A percentile compares a stretch with the other conserved stretches of the same genome.
Conservation (phyloP, 169 alveolate species). For the Plasmodium gallinaceum region DNA sequence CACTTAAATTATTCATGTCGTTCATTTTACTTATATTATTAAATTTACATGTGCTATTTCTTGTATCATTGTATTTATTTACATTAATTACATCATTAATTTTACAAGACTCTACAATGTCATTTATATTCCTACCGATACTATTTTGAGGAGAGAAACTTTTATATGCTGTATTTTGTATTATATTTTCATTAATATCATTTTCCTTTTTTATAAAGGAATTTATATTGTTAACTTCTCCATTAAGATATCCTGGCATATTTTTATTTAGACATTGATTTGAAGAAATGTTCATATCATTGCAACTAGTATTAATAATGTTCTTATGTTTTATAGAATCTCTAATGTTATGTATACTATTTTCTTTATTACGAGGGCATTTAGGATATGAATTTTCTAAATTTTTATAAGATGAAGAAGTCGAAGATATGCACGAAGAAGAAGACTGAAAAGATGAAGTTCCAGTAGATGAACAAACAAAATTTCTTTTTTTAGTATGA, state of each 20-base stretch:
- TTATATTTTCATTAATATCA: not conserved
- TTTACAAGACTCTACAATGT: not conserved
- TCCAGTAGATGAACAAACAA: conserved; percentile 29
- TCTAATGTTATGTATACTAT: not conserved
- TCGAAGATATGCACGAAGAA: conserved; percentile 58
- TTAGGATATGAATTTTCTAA: conserved; percentile 33
- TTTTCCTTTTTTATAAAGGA: not conserved
- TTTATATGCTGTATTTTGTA: not conserved
- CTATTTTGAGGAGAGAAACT: not conserved
- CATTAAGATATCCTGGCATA: no score
- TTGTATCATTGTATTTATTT: conserved; percentile 33
- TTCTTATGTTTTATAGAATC: not conserved
- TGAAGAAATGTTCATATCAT: not conserved
- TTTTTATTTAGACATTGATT: no score
- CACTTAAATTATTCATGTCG: not conserved
- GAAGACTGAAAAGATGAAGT: conserved; percentile 54
- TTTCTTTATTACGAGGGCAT: not conserved
- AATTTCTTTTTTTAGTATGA: no score
- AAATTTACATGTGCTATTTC: not conserved
- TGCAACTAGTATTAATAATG: not conserved
- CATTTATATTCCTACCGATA: not conserved
- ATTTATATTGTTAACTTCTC: not conserved
- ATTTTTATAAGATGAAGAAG: conserved; percentile 48
- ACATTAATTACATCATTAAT: conserved; percentile 17
- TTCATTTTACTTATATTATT: not conserved